Percentiles rank a stretch among this genome's conserved stretches.
These are phyloP conservation scores for Chytriomyces sp. DNA, from an alignment of 192 early-diverging fungal genomes.

Conservation along the genomic window DNA sequence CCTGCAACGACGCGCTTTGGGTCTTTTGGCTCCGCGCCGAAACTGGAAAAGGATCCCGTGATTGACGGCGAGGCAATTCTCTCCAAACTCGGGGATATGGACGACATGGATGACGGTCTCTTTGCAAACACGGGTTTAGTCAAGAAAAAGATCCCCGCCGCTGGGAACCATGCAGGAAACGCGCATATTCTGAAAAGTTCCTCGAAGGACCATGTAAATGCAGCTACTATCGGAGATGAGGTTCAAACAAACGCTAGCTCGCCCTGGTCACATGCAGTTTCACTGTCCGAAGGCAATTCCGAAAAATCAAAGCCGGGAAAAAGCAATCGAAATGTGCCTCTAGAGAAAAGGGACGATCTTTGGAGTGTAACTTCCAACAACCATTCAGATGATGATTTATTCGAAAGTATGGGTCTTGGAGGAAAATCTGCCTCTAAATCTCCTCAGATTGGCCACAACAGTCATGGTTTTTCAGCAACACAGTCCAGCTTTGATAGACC, in stretches of 20 bases:
- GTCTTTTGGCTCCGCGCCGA: not conserved
- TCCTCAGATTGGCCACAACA: no score
- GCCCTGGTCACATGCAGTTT: not conserved
- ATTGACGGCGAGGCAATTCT: constrained; percentile 10
- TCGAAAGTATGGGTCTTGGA: constrained; percentile 10
- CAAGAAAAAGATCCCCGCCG: not conserved
- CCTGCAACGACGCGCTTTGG: not conserved
- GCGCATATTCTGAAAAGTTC: not conserved
- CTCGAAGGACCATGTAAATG: not conserved
- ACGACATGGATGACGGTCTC: constrained; percentile 26
- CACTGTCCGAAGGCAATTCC: not conserved
- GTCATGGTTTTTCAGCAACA: no score
- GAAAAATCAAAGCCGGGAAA: not conserved
- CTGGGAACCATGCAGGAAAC: not conserved
- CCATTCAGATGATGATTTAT: constrained; percentile 2
- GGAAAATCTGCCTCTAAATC: no score
- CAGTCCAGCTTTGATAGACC: no score
- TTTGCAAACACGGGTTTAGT: constrained; percentile 9
- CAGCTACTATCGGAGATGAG: not conserved
- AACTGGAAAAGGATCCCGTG: not conserved
- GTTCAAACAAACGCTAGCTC: not conserved
- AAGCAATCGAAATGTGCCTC: not conserved
- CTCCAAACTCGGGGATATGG: constrained; percentile 18
- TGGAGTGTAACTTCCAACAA: not conserved
- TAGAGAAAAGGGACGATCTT: not conserved